Evolutionary conservation across 1,284 basidiomycete genomes (phyloP).

Genomic region (Fomitopsis schrenkii): DNA sequence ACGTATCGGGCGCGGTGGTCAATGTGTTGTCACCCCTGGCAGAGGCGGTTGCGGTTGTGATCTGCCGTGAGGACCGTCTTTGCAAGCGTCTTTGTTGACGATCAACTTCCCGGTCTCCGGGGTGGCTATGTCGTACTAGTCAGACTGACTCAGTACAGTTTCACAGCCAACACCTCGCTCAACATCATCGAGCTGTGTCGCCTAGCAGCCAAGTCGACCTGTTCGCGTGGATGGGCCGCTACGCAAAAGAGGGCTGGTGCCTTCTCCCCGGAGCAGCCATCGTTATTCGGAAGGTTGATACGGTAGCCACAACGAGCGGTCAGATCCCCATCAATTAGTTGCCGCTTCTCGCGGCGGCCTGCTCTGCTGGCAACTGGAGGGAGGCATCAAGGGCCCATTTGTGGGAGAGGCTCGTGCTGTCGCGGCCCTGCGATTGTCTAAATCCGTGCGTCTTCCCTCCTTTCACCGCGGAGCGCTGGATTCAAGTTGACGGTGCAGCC

Average conservation of each 20-base stretch:
- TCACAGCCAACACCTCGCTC: background rate
- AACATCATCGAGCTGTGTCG: background rate
- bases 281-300: too few species aligned
- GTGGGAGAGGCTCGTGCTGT: background rate
- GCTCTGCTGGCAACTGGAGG: background rate
- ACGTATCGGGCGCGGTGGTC: background rate
- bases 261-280: too few species aligned
- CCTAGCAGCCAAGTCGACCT: background rate
- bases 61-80: background rate
- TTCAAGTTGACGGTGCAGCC: background rate
- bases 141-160: background rate
- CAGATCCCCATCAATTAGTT: background rate
- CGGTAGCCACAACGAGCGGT: background rate
- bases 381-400: too few species aligned
- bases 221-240: background rate
- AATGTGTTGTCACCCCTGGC: background rate
- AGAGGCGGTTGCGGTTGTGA: background rate
- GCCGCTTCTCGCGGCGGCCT: too few species aligned
- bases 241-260: too few species aligned
- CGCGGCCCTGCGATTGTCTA: background rate
- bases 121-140: background rate
- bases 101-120: background rate
- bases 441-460: background rate
- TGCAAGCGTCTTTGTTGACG: background rate
- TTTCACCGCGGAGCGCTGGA: slow-evolving; percentile 1